Conservation (phyloP, 345 rosid species). For the Eucalyptus viminalis region DNA sequence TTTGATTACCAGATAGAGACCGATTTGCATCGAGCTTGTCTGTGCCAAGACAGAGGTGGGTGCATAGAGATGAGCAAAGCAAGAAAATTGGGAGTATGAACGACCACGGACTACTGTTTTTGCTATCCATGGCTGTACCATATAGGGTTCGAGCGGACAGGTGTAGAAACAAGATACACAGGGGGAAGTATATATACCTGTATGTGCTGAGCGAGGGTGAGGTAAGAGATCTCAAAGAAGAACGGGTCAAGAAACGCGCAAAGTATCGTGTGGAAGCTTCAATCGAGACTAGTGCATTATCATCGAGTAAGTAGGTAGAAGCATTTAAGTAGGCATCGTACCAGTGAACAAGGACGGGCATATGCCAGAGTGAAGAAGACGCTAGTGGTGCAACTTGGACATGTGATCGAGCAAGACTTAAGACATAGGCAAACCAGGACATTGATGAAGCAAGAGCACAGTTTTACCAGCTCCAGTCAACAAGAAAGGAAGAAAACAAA, state of each 20-base stretch:
- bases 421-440: neutral
- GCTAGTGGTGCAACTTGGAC: neutral
- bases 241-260: neutral
- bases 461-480: neutral
- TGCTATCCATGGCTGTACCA: slow-evolving; percentile 6
- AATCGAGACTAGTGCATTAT: neutral
- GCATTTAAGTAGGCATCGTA: neutral
- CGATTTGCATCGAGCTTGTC: slow-evolving; percentile 34
- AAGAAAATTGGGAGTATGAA: slow-evolving; percentile 4
- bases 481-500: neutral
- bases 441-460: neutral
- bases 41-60: neutral
- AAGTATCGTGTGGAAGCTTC: neutral
- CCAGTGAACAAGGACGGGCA: rapidly evolving
- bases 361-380: neutral
- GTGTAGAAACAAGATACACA: neutral
- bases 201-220: neutral
- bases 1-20: slow-evolving; percentile 49
- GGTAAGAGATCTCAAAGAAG: neutral
- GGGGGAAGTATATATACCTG: neutral
- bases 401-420: neutral
- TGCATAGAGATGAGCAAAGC: slow-evolving; percentile 5
- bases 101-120: slow-evolving; percentile 1
- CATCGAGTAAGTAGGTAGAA: neutral
- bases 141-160: neutral